phyloP scores from a whole-genome alignment of 148 eudicot species.

The Rhododendron molle region DNA sequence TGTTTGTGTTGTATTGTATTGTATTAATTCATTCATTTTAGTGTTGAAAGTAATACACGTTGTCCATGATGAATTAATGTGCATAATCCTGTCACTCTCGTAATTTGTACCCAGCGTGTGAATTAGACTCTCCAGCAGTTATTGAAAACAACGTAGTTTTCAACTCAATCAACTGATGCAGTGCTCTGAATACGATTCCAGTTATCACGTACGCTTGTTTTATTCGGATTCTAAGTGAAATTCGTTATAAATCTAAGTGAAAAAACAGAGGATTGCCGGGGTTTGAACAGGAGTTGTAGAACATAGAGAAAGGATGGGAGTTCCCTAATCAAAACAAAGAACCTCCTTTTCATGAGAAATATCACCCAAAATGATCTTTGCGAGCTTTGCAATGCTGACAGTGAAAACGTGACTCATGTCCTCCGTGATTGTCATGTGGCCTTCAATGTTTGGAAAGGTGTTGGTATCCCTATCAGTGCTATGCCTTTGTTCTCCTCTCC shows the following conservation, averaged over 20 bases:
- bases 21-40: background rate
- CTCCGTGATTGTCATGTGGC: too few species aligned
- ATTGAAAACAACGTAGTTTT: background rate
- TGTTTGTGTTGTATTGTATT: slow-evolving; percentile 21
- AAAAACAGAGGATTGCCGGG: too few species aligned
- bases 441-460: too few species aligned
- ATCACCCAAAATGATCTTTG: too few species aligned
- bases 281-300: background rate
- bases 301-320: background rate
- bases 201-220: background rate
- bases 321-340: background rate
- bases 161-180: background rate
- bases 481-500: too few species aligned
- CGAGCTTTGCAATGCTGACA: too few species aligned
- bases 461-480: too few species aligned
- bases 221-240: background rate
- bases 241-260: too few species aligned
- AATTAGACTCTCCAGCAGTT: background rate
- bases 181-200: background rate
- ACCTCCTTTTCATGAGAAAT: too few species aligned
- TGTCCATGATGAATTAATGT: background rate
- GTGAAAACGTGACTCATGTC: too few species aligned
- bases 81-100: background rate
- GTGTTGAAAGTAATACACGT: background rate
- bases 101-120: background rate